Evolutionary conservation across 2,329 filamentous ascomycete species (phyloP).

Genomic region (Xylariaceae sp.): DNA sequence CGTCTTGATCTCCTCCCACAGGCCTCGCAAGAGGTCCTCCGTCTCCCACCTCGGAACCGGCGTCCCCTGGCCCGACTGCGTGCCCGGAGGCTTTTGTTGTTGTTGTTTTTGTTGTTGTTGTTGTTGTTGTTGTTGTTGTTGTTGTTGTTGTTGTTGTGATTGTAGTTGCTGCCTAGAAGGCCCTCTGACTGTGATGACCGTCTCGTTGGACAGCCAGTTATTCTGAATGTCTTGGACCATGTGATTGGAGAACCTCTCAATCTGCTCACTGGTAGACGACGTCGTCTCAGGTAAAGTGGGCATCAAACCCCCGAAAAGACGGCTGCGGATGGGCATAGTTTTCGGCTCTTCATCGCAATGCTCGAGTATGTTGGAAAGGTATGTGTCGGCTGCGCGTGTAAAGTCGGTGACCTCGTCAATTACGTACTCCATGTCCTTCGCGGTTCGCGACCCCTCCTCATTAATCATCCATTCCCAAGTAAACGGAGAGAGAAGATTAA

Average conservation of each 20-base stretch:
- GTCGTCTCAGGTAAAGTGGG: conserved; percentile 2
- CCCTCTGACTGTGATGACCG: conserved; percentile 35
- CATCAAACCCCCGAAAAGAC: conserved; percentile 22
- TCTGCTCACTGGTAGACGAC: conserved; percentile 25
- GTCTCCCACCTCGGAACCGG: conserved; percentile 17
- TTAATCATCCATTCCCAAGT: conserved; percentile 26
- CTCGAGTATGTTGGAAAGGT: conserved; percentile 17
- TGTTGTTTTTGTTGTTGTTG: no score
- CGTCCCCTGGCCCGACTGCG: conserved; percentile 34
- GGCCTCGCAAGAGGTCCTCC: conserved; percentile 13
- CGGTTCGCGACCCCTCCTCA: conserved; percentile 15
- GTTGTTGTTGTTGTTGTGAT: no score
- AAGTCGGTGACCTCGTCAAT: conserved; percentile 23
- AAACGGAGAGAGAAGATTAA: conserved; percentile 29
- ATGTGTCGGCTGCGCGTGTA: conserved; percentile 20
- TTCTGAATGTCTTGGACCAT: conserved; percentile 41
- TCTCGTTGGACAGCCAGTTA: conserved; percentile 37
- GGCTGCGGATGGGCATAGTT: conserved; percentile 13
- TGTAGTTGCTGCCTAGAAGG: no score
- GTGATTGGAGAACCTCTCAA: conserved; percentile 37
- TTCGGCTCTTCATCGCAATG: not conserved
- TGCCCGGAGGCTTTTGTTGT: conserved; percentile 25
- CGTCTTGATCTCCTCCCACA: conserved; percentile 18
- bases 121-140: no score
- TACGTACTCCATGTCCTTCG: conserved; percentile 12